Conservation (phyloP, 176 grass and related monocot species). For the Chrysopogon serrulatus region DNA sequence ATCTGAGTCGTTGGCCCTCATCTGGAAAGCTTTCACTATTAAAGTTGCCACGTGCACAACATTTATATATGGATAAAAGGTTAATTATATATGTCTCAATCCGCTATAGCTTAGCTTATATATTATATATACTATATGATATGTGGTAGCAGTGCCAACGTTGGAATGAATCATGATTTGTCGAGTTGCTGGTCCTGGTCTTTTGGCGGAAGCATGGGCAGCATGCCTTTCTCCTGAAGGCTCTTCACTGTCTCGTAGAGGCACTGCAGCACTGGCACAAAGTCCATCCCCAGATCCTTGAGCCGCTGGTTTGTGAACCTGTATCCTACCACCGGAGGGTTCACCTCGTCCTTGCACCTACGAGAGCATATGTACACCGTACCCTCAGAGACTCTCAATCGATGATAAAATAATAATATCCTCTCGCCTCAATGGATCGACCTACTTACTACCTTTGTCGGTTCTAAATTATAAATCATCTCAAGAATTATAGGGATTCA, state of each 20-base stretch:
- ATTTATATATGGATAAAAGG: background rate
- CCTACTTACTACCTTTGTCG: too few species aligned
- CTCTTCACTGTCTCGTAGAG: conserved; percentile 43
- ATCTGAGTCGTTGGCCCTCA: background rate
- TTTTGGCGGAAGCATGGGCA: conserved; percentile 21
- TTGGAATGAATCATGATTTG: background rate
- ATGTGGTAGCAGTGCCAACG: background rate
- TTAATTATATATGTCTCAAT: background rate
- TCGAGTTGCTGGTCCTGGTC: background rate
- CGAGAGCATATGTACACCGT: too few species aligned
- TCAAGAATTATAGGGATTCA: too few species aligned
- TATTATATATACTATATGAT: background rate
- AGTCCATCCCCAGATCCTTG: conserved; percentile 67
- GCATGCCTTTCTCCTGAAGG: conserved; percentile 52
- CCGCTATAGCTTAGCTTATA: background rate
- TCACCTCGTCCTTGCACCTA: conserved; percentile 68
- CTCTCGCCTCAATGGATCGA: too few species aligned
- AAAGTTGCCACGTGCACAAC: background rate
- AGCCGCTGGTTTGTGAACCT: conserved; percentile 72
- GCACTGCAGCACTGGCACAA: conserved; percentile 42
- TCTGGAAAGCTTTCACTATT: background rate
- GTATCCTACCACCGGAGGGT: conserved; percentile 52
- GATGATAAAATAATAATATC: too few species aligned
- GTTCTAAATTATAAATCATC: too few species aligned
- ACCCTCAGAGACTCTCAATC: too few species aligned